A percentile compares a stretch with the other conserved stretches of the same genome.
Evolutionary conservation across 192 early-diverging fungal species (phyloP).

Genomic region (Podila horticola): DNA sequence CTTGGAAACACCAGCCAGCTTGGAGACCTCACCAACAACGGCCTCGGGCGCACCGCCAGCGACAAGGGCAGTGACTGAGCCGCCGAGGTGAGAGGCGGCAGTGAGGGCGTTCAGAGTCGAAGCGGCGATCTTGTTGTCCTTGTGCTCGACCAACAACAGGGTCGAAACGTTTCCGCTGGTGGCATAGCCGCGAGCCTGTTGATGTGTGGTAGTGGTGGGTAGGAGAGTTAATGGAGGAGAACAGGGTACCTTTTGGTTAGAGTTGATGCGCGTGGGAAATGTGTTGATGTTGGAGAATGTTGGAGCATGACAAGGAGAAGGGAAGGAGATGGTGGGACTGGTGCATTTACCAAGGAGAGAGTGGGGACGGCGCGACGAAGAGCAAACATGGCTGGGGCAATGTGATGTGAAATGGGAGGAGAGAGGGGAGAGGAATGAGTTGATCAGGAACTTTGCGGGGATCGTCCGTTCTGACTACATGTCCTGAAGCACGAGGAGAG

Average conservation of each 20-base stretch:
- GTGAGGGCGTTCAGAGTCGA: slow-evolving; percentile 88
- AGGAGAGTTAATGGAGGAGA: background rate
- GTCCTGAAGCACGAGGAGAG: slow-evolving; percentile 7
- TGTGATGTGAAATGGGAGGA: slow-evolving; percentile 2
- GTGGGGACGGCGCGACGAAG: slow-evolving; percentile 50
- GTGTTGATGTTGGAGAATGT: background rate
- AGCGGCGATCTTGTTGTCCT: slow-evolving; percentile 73
- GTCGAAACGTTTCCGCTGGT: slow-evolving; percentile 70
- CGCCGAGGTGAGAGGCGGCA: slow-evolving; percentile 84
- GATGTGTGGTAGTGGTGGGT: background rate
- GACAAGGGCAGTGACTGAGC: slow-evolving; percentile 89
- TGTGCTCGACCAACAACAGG: slow-evolving; percentile 91
- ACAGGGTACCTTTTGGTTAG: background rate
- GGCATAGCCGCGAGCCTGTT: slow-evolving; percentile 58
- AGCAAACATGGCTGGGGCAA: slow-evolving; percentile 25
- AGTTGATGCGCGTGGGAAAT: background rate
- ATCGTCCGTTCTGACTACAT: slow-evolving; percentile 11
- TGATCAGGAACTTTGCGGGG: background rate
- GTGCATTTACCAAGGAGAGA: slow-evolving; percentile 38
- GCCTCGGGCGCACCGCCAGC: slow-evolving; percentile 78
- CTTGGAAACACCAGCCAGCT: slow-evolving; percentile 77
- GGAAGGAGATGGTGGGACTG: background rate
- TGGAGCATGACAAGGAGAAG: background rate
- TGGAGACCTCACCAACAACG: slow-evolving; percentile 70
- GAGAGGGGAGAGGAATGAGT: slow-evolving; percentile 7